Evolutionary conservation across 2,329 filamentous ascomycete genomes (phyloP), one percentile per base, ranked within the genome.

Genomic region (Colletotrichum sp.): DNA sequence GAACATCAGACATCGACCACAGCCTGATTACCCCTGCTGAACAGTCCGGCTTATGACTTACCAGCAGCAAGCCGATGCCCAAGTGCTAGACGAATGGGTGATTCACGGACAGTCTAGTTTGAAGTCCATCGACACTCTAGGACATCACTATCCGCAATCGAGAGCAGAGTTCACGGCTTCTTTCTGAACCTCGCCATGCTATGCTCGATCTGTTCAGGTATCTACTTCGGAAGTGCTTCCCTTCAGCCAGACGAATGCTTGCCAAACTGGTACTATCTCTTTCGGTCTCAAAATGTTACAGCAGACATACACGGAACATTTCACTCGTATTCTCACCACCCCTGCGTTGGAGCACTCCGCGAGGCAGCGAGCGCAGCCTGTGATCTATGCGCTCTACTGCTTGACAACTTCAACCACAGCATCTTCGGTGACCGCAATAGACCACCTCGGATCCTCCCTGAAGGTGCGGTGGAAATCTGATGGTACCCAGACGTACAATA

Each of bases 311-410:
- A 6, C 3, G 18, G 39, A 4, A 2, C 39, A 6, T 44, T n/a
- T 5, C 6, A 44, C 18, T 3, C 39, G 1, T 44, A 6, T n/a
- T 12, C 39, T 4, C 39, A 44, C 2, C 18, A 44, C 0, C 1
- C 8, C 0, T n/a, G 18, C 5, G 9, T 44, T 5, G 3, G 0
- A 1, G 39, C 39, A 44, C 39, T 44, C 2, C 18, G 18, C 5
- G 5, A 3, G 0, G 18, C 39, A 0, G 39, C 39, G 3, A 1
- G 2, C 0, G 3, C 12, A 12, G 39, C 18, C 0, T 44, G 39
- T 12, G 5, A 44, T 3, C 9, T 44, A 1, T 44, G 39, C 18
- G 18, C 39, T 1, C 1, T 44, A 1, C 5, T 44, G 0, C 39
- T 44, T 18, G 39, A 44, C 9, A 44, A 44, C 39, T 44, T 44